Evolutionary conservation across 129 eudicot genomes (phyloP), one percentile per base, ranked within the genome.

Genomic region (Flaveria trinervia): DNA sequence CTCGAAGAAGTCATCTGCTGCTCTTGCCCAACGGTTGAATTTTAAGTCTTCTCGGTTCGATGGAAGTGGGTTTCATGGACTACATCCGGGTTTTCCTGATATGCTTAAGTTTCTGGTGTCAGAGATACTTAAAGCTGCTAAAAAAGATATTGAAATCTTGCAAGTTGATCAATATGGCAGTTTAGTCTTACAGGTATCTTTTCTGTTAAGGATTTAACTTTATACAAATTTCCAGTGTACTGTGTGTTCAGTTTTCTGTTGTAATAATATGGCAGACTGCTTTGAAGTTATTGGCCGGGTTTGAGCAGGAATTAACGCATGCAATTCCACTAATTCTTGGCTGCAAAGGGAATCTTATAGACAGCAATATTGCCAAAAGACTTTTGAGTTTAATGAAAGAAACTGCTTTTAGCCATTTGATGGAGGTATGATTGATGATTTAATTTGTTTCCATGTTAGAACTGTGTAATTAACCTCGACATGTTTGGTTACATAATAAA

Each of bases 111-210:
- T 81, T 80, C 94, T 94, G 18, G 84, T 94, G 52, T 84, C 96
- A 16, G 89, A 86, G 86, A 89, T 94, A 85, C 72, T 91, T 28
- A 88, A 84, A 62, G 82, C 85, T 68, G 81, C 87, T 43, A 83
- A 70, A 60, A 72, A 77, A 61, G 89, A 94, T 79, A 83, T 91
- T 43, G 76, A 85, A 39, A 52, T 74, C 20, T 69, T 94, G 75
- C 97, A 84, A 85, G 80, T 75, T 73, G 96, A 94, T 74, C 99
- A 91, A 74, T 94, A 81, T 70, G 84, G 97, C 60, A 87, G 96
- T 79, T 86, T 94, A 86, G 99, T 94, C 81, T 64, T 94, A 79
- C 99, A 92, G 96, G 98, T 81, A 88, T 52, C 85, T 84, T 79
- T 49, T 45, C 46, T 51, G 39, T 12, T 77, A 50, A 78, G 55